Evolutionary conservation across 108 stramenopile genomes (phyloP).

Genomic region (Aurantiochytrium sp.): DNA sequence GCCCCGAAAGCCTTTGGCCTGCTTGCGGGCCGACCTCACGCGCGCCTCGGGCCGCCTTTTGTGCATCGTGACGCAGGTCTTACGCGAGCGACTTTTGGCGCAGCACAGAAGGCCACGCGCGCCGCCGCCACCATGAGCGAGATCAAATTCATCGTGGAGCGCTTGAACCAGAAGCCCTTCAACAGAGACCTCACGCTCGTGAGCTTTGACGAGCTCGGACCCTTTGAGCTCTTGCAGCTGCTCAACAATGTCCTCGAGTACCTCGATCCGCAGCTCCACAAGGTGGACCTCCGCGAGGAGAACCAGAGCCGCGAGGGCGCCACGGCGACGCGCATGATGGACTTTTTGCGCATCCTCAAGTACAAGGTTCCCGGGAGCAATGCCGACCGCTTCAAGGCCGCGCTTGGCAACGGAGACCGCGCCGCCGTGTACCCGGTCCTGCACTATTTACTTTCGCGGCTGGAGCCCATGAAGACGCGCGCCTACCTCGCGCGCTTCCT

Average conservation of each 20-base stretch:
- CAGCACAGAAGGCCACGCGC: too few species aligned
- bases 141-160: slow-evolving; percentile 51
- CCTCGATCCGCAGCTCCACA: slow-evolving; percentile 49
- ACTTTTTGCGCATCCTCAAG: slow-evolving; percentile 65
- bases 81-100: too few species aligned
- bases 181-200: slow-evolving; percentile 45
- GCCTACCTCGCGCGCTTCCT: slow-evolving; percentile 68
- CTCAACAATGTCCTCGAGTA: slow-evolving; percentile 59
- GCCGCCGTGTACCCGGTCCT: slow-evolving; percentile 56
- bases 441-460: slow-evolving; percentile 61
- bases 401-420: slow-evolving; percentile 50
- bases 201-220: slow-evolving; percentile 65
- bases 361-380: slow-evolving; percentile 52
- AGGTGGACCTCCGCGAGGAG: slow-evolving; percentile 44
- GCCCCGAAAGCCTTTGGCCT: too few species aligned
- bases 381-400: slow-evolving; percentile 4
- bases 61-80: too few species aligned
- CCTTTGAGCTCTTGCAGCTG: slow-evolving; percentile 63
- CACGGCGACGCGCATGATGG: slow-evolving; percentile 42
- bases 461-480: slow-evolving; percentile 60
- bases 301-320: slow-evolving; percentile 29
- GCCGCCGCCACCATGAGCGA: slow-evolving; percentile 52
- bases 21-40: too few species aligned
- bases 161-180: slow-evolving; percentile 57
- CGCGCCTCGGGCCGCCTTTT: too few species aligned